Percentiles rank a stretch among this genome's conserved stretches.
Evolutionary conservation across 371 early-diverging fungal genomes (phyloP).

Genomic region (Vairimorpha ceranae): DNA sequence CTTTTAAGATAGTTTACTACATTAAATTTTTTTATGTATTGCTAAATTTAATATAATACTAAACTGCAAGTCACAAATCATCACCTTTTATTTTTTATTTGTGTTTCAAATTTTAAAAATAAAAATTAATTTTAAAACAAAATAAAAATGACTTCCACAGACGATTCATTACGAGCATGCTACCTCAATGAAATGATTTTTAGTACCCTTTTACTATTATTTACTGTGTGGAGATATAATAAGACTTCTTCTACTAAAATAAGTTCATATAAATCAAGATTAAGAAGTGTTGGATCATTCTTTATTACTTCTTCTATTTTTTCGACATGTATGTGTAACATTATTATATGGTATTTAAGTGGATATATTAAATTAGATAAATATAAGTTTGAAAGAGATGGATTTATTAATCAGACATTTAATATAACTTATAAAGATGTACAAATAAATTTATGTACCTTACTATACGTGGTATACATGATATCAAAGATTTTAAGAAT

Average conservation of each 20-base stretch:
- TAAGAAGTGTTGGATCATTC: conserved; percentile 29
- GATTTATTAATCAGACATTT: neutral
- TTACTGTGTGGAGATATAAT: conserved; percentile 25
- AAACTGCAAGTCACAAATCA: too few relatives aligned
- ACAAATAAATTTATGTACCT: conserved; percentile 5
- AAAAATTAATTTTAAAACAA: too few relatives aligned
- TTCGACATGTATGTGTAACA: conserved; percentile 7
- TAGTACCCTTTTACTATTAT: conserved; percentile 13
- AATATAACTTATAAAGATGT: neutral
- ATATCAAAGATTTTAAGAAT: conserved; percentile 28
- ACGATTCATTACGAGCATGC: neutral
- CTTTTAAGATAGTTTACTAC: too few relatives aligned
- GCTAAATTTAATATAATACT: too few relatives aligned
- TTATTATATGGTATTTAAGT: conserved; percentile 12
- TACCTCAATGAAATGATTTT: conserved; percentile 32
- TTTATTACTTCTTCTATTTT: conserved; percentile 16
- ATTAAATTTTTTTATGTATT: too few relatives aligned
- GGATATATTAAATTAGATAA: conserved; percentile 21
- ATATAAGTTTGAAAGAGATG: conserved; percentile 13
- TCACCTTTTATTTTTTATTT: too few relatives aligned
- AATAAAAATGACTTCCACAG: neutral
- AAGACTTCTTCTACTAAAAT: conserved; percentile 6
- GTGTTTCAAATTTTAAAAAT: too few relatives aligned
- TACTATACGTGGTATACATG: conserved; percentile 22
- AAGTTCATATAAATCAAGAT: conserved; percentile 11